Evolutionary conservation across 2,329 filamentous ascomycete species (phyloP).

Genomic region (Ceratocystis destructans): DNA sequence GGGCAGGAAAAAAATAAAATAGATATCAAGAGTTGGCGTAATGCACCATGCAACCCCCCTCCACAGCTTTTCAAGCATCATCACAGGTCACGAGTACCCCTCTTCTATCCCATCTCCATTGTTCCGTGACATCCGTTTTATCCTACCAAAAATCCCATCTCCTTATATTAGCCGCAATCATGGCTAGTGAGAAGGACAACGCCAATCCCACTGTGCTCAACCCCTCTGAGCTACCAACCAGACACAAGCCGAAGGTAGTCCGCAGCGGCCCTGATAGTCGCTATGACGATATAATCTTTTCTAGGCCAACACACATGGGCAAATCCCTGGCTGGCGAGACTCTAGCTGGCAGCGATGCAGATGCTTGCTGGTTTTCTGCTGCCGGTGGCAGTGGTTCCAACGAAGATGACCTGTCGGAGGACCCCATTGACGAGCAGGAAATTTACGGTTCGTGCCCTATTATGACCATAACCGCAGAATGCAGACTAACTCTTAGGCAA

Average conservation of each 20-base stretch:
- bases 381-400: constrained; percentile 42
- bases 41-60: neutral
- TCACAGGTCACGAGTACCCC: neutral
- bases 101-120: neutral
- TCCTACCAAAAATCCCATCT: neutral
- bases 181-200: constrained; percentile 42
- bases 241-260: constrained; percentile 36
- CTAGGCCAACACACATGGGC: constrained; percentile 33
- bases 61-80: neutral
- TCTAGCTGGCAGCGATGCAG: neutral
- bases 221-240: constrained; percentile 74
- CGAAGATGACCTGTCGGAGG: constrained; percentile 40
- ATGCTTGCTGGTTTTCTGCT: constrained; percentile 20
- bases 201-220: constrained; percentile 90
- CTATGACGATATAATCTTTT: constrained; percentile 35
- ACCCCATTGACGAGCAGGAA: constrained; percentile 82
- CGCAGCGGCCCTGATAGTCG: constrained; percentile 35
- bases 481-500: neutral
- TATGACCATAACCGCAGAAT: neutral
- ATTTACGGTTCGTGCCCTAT: constrained; percentile 57
- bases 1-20: too few species aligned
- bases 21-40: neutral
- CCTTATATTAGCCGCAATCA: neutral
- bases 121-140: neutral
- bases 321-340: constrained; percentile 24